Evolutionary conservation across 306 rosid species (phyloP), one percentile per base, ranked within the genome.

Genomic region (Hippophae rhamnoides): DNA sequence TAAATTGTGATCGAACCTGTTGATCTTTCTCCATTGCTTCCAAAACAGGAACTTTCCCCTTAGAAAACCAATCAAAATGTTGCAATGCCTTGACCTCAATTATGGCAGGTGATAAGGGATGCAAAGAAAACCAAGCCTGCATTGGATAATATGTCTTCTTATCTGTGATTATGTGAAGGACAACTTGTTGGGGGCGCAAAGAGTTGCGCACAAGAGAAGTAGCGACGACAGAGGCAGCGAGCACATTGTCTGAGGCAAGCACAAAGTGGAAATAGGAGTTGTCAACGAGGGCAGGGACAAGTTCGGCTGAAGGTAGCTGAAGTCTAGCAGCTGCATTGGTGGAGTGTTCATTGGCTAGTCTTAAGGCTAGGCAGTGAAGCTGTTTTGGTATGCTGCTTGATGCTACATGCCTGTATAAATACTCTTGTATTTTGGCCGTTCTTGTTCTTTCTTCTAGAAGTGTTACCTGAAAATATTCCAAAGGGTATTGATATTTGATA

Each of bases 11-110:
- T 69, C 97, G 67, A 52, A 88, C 97, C 54, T 73, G 76, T 52
- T 93, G 97, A 55, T 93, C 99, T 68, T 88, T 93, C 73, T 93
- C 99, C 97, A 93, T 93, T 52, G 97, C 97, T 76, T 93, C 99
- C 74, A 93, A 66, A 60, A 93, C 99, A 7, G 99, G 99, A 41
- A 93, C 99, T 74, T 86, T 85, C 48, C 99, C 99, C 69, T 93
- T 93, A 7, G 89, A 43, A 56, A 93, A 77, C 99, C 99, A 93
- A 67, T 88, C 99, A 40, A 93, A 93, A 76, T 93, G 99, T 79
- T 93, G 96, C 87, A 93, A 74, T 14, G 99, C 86, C 81, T 93
- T 93, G 66, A 93, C 99, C 84, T 93, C 99, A 66, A 93, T 80
- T 60, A 93, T 79, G 5, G 99, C 97, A 52, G 99, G 99, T 7